Base-by-base conservation (phyloP, 2,329 filamentous ascomycete species). In the Fusarium solani-melongenae region DNA sequence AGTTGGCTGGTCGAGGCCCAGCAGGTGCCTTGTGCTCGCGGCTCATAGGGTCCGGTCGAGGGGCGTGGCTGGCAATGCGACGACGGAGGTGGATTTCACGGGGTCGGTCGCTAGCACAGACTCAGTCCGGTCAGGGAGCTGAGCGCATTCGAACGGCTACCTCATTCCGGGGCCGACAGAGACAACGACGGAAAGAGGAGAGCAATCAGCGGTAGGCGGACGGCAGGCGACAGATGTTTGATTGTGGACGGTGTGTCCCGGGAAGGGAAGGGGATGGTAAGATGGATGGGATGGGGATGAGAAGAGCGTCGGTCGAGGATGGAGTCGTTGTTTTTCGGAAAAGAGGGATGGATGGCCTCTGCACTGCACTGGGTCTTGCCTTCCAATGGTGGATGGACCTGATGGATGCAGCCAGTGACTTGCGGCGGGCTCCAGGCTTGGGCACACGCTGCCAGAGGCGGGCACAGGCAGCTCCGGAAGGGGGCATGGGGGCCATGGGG, bases 61-160 rank as follows among this genome's bases (percentile, higher is more conserved):
- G 72, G 73, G 73, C 70, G 76, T 78, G 77, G 77, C 76, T 78
- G 77, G 76, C 76, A 78, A 79, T 79, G 77, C 77, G 74, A 78
- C 74, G 67, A 76, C 73, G 69, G 69, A 73, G 64, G 73, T 76
- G 74, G 73, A 71, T 74, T 74, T 65, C 69, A 75, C 73, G 70
- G 75, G 71, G 68, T 73, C 72, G 72, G 72, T 76, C 72, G 74
- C 77, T 77, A 76, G 76, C 74, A 76, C 77, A 77, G 79, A 82
- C 87, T 87, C 87, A 89, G 88, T 90, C 88, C 88, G 83, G 85
- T 86, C 83, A 88, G 84, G 88, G 88, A 89, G 85, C 87, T 89
- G 88, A 89, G 87, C 82, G 81, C 83, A 84, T 83, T 82, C 83
- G 84, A 82, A 80, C 80, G 82, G 83, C 86, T 89, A 89, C 88